Evolutionary conservation across 805 yeast species (phyloP).

Genomic region (Kuraishia ogatae): DNA sequence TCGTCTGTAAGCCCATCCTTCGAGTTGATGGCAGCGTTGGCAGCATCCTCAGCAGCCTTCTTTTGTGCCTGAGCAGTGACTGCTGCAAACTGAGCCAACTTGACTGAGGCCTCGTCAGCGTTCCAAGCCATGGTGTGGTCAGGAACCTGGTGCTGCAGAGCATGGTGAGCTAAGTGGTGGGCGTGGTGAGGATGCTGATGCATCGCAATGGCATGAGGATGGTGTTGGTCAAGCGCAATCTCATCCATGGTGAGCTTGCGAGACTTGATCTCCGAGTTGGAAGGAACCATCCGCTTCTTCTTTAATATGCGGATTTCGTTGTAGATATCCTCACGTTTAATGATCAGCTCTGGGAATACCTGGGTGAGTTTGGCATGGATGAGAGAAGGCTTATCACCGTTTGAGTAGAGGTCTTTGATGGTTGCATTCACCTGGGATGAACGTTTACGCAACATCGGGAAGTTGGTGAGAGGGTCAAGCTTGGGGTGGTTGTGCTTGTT

Average conservation of each 20-base stretch:
- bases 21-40: constrained; percentile 1
- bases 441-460: constrained; percentile 49
- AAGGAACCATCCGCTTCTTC: constrained; percentile 30
- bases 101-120: constrained; percentile 2
- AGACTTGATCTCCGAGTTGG: constrained; percentile 16
- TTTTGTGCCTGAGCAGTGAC: constrained; percentile 5
- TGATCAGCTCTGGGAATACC: constrained; percentile 42
- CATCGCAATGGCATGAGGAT: constrained; percentile 1
- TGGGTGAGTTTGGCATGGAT: constrained; percentile 43
- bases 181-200: constrained; percentile 1
- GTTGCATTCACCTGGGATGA: constrained; percentile 42
- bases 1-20: constrained; percentile 1
- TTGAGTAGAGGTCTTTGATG: constrained; percentile 41
- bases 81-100: constrained; percentile 7
- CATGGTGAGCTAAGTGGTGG: background rate
- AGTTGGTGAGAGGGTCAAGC: constrained; percentile 44
- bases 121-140: constrained; percentile 1
- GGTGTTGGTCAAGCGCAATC: background rate
- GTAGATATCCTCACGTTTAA: constrained; percentile 50
- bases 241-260: constrained; percentile 8
- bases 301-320: constrained; percentile 50
- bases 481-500: constrained; percentile 54
- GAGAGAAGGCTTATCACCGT: constrained; percentile 47
- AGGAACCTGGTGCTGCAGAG: constrained; percentile 2
- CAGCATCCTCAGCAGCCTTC: constrained; percentile 6